phyloP scores from a whole-genome alignment of 345 rosid species.

The Brassica nigra region DNA sequence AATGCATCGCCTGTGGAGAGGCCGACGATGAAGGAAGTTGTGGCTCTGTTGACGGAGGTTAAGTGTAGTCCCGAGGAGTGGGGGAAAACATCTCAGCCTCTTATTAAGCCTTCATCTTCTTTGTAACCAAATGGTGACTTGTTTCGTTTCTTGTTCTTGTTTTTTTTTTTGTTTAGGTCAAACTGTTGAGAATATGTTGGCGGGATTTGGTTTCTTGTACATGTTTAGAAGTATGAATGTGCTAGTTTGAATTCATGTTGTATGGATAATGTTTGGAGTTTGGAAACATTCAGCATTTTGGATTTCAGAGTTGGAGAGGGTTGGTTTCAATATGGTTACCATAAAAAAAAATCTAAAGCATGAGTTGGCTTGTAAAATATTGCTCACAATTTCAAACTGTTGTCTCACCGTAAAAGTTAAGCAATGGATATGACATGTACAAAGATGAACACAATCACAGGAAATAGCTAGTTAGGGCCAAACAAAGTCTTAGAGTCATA shows the following conservation, averaged over 20 bases:
- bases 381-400: neutral
- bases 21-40: slow-evolving; percentile 96
- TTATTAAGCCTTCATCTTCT: slow-evolving; percentile 74
- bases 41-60: slow-evolving; percentile 84
- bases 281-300: slow-evolving; percentile 4
- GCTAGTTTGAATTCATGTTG: slow-evolving; percentile 6
- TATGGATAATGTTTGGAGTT: slow-evolving; percentile 23
- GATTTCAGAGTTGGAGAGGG: neutral
- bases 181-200: slow-evolving; percentile 17
- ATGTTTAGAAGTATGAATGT: slow-evolving; percentile 50
- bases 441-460: neutral
- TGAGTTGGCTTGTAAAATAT: neutral
- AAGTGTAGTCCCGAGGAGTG: slow-evolving; percentile 88
- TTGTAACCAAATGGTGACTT: slow-evolving; percentile 33
- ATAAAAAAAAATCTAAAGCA: neutral
- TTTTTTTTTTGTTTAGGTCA: slow-evolving; percentile 2
- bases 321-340: neutral
- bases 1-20: slow-evolving; percentile 82
- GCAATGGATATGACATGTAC: neutral
- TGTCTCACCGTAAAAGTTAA: neutral
- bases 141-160: slow-evolving; percentile 38
- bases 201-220: slow-evolving; percentile 53
- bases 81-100: slow-evolving; percentile 90
- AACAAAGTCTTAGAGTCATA: neutral
- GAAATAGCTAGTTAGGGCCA: too few species aligned